Evolutionary conservation across 2,329 filamentous ascomycete genomes (phyloP), one percentile per base, ranked within the genome.

Genomic region (Aspergillus piperis): DNA sequence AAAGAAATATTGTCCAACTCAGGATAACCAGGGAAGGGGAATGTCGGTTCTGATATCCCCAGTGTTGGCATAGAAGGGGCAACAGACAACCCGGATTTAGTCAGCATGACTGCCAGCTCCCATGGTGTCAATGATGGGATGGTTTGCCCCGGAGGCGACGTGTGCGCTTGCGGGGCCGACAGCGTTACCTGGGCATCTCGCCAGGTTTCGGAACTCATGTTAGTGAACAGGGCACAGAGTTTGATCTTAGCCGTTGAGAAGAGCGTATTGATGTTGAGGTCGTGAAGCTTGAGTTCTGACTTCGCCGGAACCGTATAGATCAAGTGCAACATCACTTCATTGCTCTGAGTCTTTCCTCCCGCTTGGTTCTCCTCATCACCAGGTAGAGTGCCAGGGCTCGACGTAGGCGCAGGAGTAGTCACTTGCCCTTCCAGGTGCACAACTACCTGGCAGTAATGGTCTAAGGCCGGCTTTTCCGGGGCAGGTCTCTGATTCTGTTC

Each of bases 171-270:
- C 0, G 86, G 88, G 0, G 86, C 89, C 2, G 87, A 89, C 5
- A 90, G 80, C 0, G 81, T 82, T 39, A 90, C 74, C 62, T 82
- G 84, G 70, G 84, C 83, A 72, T 84, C 82, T 30, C 77, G 78
- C 87, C 87, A 90, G 0, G 82, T 84, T 74, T 90, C 87, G 0
- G 84, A 86, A 0, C 86, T 88, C 54, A 77, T 77, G 73, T 90
- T 90, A 59, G 80, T 82, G 55, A 89, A 82, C 64, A 84, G 81
- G 1, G 87, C 86, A 69, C 89, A 90, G 66, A 82, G 82, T 13
- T 11, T 36, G 4, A 89, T 77, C 4, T 75, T 75, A 1, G 80
- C 86, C 0, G 81, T 81, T 52, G 80, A 82, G 19, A 73, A 78
- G 0, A 82, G 81, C 1, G 86, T 87, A 11, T 80, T 84, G n/a